These are phyloP conservation scores for Lentinula edodes DNA, from an alignment of 768 basidiomycete species.

Conservation along the genomic window DNA sequence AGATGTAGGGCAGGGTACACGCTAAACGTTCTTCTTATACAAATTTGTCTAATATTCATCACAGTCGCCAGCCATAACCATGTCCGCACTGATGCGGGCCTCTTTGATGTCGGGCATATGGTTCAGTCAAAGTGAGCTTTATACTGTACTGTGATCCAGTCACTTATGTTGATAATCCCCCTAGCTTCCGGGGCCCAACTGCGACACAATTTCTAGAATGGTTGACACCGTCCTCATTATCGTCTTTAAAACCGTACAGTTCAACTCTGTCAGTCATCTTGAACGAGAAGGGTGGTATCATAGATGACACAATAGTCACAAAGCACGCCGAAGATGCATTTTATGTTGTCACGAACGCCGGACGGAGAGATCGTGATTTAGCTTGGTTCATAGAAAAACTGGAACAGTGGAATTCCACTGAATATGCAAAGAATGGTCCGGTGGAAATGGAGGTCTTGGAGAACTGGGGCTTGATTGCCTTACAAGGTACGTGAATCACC, in stretches of 20 bases:
- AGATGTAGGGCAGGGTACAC: constrained; percentile 69
- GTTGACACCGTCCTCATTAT: constrained; percentile 82
- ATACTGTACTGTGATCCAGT: not conserved
- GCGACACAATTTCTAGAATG: constrained; percentile 80
- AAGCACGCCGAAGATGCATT: constrained; percentile 75
- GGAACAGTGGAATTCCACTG: constrained; percentile 69
- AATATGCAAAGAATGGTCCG: constrained; percentile 43
- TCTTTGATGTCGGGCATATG: constrained; percentile 99
- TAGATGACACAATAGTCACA: constrained; percentile 92
- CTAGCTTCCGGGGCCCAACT: constrained; percentile 76
- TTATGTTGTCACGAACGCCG: constrained; percentile 97
- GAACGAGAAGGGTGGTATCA: constrained; percentile 88
- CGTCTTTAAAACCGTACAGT: constrained; percentile 58
- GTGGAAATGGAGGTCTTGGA: constrained; percentile 83
- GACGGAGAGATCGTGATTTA: constrained; percentile 75
- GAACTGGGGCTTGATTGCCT: constrained; percentile 81
- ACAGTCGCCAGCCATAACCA: constrained; percentile 88
- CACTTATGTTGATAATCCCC: not conserved
- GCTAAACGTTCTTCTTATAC: not conserved
- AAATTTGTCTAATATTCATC: constrained; percentile 5
- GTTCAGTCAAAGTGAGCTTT: constrained; percentile 78
- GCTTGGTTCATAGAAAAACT: constrained; percentile 69
- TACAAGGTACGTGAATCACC: constrained; percentile 62
- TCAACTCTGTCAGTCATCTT: constrained; percentile 88
- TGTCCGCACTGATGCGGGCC: constrained; percentile 72